Base-by-base conservation (phyloP, 768 basidiomycete genomes). In the Cytidiella melzeri region DNA sequence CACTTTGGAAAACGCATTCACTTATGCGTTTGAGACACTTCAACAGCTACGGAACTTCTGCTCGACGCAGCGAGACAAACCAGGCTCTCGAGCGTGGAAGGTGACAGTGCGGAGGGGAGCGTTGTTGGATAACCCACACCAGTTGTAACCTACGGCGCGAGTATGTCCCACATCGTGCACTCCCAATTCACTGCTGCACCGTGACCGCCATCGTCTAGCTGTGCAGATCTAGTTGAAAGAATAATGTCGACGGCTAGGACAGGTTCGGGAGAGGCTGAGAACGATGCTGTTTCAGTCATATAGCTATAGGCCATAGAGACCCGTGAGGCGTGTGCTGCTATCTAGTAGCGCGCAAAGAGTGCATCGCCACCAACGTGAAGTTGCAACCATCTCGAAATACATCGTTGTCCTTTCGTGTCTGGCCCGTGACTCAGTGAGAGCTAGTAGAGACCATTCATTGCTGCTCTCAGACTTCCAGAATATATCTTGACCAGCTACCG, bases 381-480 rank as follows among this genome's bases (percentile, higher is more conserved):
- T 47, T 46, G 51, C 44, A 40, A 40, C 30, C 42, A 34, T 34
- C 45, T 40, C 26, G 34, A 27, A 40, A 53, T 48, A 15, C 30
- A 45, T 19, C 20, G 39, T 34, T 42, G 24, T 44, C 44, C 47
- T 45, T 53, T 20, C 43, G 48, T 48, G 50, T 36, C 19, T n/a
- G n/a, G n/a, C n/a, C n/a, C n/a, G n/a, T n/a, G n/a, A n/a, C n/a
- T n/a, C n/a, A n/a, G n/a, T n/a, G n/a, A n/a, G n/a, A n/a, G n/a
- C n/a, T n/a, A n/a, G n/a, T n/a, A n/a, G n/a, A n/a, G n/a, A n/a
- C n/a, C n/a, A n/a, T n/a, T n/a, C 40, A 20, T 48, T 53, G 38
- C 52, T 48, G 23, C 45, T 45, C 37, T 42, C 45, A 19, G 51
- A 46, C 25, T 53, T 48, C 36, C 38, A 27, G 3, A 40, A 10